Evolutionary conservation across 805 yeast genomes (phyloP), one percentile per base, ranked within the genome.

Genomic region (Wickerhamiella cacticola): DNA sequence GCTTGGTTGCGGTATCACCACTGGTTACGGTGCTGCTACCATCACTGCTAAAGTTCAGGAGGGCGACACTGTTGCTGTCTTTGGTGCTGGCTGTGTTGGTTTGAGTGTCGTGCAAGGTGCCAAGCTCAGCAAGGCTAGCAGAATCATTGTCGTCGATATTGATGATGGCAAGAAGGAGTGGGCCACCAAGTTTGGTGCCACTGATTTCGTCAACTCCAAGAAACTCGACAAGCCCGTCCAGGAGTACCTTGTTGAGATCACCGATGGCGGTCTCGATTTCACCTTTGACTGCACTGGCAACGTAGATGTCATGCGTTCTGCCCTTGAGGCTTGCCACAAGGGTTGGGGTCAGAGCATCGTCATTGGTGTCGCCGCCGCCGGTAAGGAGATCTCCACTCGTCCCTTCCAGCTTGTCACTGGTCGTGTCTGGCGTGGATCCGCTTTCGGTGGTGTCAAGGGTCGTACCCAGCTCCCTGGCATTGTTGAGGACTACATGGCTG

Each of bases 361-460:
- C 60, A 92, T 92, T 63, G 98, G 98, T 66, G 99, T 92, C 57
- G 99, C 98, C 42, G 95, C 96, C 56, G 95, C 96, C 35, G 99
- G 98, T 56, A 74, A 87, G 69, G 97, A 92, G 70, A 88, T 94
- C 55, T 69, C 95, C 50, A 92, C 97, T 42, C 79, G 97, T 69
- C 98, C 99, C 52, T 92, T 92, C 84, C 97, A 89, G 73, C 78
- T 92, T 67, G 97, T 92, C 55, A 92, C 97, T 36, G 99, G 99
- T 59, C 81, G 98, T 70, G 95, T 84, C 46, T 89, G 98, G 97
- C 83, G 78, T 67, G 99, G 99, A 59, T 85, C 95, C 62, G 99
- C 99, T n/a, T 92, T 86, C 59, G 99, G 99, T 61, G 98, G 97
- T 66, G 87, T 92, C 63, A 92, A 92, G 71, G 97, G 98, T 63